Percentiles rank a stretch among this genome's conserved stretches.
These are phyloP conservation scores for Naganishia vaughanmartiniae DNA, from an alignment of 768 basidiomycete species.

Conservation along the genomic window DNA sequence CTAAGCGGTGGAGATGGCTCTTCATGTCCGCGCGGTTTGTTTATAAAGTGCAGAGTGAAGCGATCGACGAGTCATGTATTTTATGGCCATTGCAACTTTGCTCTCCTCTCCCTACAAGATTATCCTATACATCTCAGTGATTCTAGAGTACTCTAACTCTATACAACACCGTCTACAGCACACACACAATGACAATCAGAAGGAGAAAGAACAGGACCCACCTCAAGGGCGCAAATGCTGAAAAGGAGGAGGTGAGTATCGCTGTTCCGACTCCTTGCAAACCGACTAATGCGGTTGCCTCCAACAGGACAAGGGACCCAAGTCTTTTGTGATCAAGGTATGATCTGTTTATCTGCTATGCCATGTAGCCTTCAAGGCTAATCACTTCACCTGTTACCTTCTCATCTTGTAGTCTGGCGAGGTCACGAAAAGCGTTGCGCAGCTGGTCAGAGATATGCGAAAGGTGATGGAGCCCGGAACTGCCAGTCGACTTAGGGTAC, in stretches of 20 bases:
- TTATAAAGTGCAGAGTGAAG: too few relatives aligned
- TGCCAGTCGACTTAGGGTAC: conserved; percentile 80
- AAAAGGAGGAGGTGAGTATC: conserved; percentile 25
- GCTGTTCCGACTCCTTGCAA: not conserved
- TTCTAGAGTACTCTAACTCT: too few relatives aligned
- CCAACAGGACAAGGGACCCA: conserved; percentile 58
- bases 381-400: not conserved
- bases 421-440: conserved; percentile 78
- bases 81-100: too few relatives aligned
- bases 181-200: conserved; percentile 38
- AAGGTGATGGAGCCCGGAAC: conserved; percentile 99
- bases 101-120: too few relatives aligned
- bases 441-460: conserved; percentile 87
- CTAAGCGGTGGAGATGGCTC: too few relatives aligned
- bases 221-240: conserved; percentile 46
- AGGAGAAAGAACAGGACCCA: conserved; percentile 51
- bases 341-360: conserved; percentile 11
- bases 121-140: too few relatives aligned
- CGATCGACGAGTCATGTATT: too few relatives aligned
- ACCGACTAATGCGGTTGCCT: not conserved
- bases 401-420: conserved; percentile 64
- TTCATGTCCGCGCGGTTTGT: too few relatives aligned
- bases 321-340: conserved; percentile 88
- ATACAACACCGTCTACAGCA: not conserved
- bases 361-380: not conserved